Evolutionary conservation across 2,329 filamentous ascomycete genomes (phyloP).

Genomic region (Penicillium sp.): DNA sequence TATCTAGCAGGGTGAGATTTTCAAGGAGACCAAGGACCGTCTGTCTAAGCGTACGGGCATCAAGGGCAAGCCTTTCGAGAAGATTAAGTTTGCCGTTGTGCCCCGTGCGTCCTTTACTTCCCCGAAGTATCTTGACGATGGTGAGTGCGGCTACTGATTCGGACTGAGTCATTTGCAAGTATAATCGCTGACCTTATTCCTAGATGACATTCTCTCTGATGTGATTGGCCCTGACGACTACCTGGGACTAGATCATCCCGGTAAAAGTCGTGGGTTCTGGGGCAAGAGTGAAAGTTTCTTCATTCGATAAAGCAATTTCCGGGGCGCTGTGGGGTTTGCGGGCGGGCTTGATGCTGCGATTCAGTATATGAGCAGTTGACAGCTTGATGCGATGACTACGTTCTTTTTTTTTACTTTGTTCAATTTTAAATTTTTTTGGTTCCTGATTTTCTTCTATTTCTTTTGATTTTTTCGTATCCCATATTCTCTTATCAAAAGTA

Average conservation of each 20-base stretch:
- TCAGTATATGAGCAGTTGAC: slow-evolving; percentile 27
- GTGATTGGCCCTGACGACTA: slow-evolving; percentile 75
- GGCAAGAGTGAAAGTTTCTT: slow-evolving; percentile 65
- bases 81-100: slow-evolving; percentile 92
- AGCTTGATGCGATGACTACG: slow-evolving; percentile 25
- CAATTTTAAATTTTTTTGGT: slow-evolving; percentile 5
- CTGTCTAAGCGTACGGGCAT: slow-evolving; percentile 89
- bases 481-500: slow-evolving; percentile 20
- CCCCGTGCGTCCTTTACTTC: slow-evolving; percentile 72
- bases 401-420: slow-evolving; percentile 9
- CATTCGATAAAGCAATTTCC: slow-evolving; percentile 55
- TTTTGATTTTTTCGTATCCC: neutral
- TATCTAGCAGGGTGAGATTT: slow-evolving; percentile 70
- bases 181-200: slow-evolving; percentile 13
- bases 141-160: slow-evolving; percentile 57
- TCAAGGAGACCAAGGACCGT: slow-evolving; percentile 92
- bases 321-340: slow-evolving; percentile 27
- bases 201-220: slow-evolving; percentile 53
- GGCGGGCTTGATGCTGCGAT: slow-evolving; percentile 27
- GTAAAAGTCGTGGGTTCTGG: slow-evolving; percentile 64
- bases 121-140: slow-evolving; percentile 82
- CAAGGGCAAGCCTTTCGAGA: slow-evolving; percentile 97
- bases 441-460: slow-evolving; percentile 7
- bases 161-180: neutral
- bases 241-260: slow-evolving; percentile 68